phyloP scores from a whole-genome alignment of 768 basidiomycete species.

The Termitomyces heimii region DNA sequence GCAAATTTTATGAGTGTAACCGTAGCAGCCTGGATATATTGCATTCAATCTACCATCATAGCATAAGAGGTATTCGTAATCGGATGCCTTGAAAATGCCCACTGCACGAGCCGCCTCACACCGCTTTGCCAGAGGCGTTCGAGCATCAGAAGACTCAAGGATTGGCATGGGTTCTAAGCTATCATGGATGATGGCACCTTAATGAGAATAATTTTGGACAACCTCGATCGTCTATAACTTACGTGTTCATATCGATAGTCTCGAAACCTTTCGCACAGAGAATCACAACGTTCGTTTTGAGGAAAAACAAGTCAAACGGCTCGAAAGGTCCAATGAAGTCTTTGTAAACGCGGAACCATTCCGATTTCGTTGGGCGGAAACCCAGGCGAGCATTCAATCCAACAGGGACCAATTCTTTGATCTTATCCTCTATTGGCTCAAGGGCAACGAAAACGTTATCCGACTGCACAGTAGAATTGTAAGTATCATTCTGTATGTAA shows the following conservation, averaged over 20 bases:
- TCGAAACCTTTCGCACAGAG: conserved; percentile 92
- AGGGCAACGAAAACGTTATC: conserved; percentile 94
- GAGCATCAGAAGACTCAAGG: conserved; percentile 67
- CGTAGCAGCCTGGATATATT: background rate
- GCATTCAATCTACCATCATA: conserved; percentile 73
- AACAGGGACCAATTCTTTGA: conserved; percentile 64
- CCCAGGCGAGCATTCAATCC: conserved; percentile 67
- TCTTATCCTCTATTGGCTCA: conserved; percentile 87
- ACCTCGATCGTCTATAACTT: conserved; percentile 18
- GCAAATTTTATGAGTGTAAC: conserved; percentile 1
- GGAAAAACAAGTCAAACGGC: conserved; percentile 83
- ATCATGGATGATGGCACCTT: background rate
- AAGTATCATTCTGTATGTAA: background rate
- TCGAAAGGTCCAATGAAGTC: conserved; percentile 92
- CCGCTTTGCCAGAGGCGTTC: conserved; percentile 67
- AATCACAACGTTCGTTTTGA: conserved; percentile 87
- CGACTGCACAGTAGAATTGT: conserved; percentile 28
- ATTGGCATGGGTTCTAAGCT: conserved; percentile 86
- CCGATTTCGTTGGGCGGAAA: conserved; percentile 76
- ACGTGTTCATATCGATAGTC: conserved; percentile 94
- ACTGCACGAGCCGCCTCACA: conserved; percentile 83
- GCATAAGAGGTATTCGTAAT: conserved; percentile 88
- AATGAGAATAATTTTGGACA: background rate
- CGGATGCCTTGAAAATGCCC: conserved; percentile 89
- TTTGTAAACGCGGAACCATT: conserved; percentile 93